phyloP scores from a whole-genome alignment of 805 yeast genomes.

The Teunomyces stri region DNA sequence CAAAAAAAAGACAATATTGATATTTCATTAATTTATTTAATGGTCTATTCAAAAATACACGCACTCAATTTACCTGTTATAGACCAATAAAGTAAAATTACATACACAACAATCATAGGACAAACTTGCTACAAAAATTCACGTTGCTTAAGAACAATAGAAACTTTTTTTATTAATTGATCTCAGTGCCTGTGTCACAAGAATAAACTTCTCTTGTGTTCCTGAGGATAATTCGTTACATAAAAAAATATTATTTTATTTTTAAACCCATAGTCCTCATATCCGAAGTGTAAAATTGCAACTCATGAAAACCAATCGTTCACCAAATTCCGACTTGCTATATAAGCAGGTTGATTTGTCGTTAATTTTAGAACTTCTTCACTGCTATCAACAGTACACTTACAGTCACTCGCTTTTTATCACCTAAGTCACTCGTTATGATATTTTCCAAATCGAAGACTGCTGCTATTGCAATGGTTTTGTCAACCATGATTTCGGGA shows the following conservation, averaged over 20 bases:
- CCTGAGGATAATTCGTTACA: not conserved
- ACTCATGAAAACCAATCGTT: not conserved
- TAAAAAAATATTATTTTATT: not conserved
- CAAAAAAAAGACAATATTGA: no score
- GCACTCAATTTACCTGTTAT: not conserved
- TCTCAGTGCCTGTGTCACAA: not conserved
- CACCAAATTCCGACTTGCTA: not conserved
- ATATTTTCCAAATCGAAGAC: slow-evolving; percentile 13
- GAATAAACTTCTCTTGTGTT: not conserved
- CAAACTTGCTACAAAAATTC: not conserved
- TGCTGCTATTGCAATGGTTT: slow-evolving; percentile 11
- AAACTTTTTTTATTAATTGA: not conserved
- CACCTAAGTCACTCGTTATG: slow-evolving; percentile 5
- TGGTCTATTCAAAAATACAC: no score
- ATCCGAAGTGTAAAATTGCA: not conserved
- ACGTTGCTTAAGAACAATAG: not conserved
- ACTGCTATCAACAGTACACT: not conserved
- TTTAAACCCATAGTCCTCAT: not conserved
- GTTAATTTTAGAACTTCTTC: not conserved
- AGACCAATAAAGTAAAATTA: not conserved
- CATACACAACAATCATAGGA: not conserved
- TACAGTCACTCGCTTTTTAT: slow-evolving; percentile 6
- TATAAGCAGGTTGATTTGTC: not conserved
- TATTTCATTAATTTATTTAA: no score
- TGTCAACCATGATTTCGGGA: slow-evolving; percentile 8